Evolutionary conservation across 768 basidiomycete species (phyloP).

Genomic region (Mycena indigotica): DNA sequence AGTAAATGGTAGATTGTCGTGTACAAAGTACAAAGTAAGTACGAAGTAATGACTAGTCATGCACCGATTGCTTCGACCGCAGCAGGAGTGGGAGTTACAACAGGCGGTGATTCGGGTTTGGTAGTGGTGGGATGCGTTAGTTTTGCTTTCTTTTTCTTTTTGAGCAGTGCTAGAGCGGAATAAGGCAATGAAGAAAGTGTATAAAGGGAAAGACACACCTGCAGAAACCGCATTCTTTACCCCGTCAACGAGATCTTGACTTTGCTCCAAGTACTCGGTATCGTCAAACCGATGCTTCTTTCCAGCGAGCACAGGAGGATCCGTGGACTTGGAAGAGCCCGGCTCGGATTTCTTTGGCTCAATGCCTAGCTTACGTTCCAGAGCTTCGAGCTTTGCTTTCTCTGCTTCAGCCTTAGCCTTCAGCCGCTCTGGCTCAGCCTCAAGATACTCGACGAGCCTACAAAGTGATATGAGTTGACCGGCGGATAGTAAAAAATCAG

Average conservation of each 20-base stretch:
- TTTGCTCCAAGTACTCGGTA: constrained; percentile 89
- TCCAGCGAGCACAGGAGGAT: constrained; percentile 56
- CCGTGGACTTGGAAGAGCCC: constrained; percentile 35
- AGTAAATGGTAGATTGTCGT: too few species aligned
- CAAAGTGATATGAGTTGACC: not conserved
- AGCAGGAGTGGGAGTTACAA: not conserved
- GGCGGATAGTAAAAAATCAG: not conserved
- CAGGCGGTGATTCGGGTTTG: constrained; percentile 10
- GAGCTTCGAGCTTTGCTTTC: constrained; percentile 77
- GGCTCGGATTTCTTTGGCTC: constrained; percentile 36
- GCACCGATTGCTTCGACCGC: constrained; percentile 7
- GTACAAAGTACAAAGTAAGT: too few species aligned
- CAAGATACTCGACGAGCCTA: constrained; percentile 85
- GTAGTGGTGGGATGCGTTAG: constrained; percentile 33
- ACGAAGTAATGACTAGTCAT: too few species aligned
- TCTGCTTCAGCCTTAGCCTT: constrained; percentile 78
- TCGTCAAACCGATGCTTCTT: constrained; percentile 93
- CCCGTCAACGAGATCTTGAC: constrained; percentile 83
- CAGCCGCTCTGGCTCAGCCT: constrained; percentile 78
- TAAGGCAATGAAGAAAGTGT: constrained; percentile 18
- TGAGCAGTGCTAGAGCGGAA: constrained; percentile 57
- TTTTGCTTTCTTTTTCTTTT: constrained; percentile 77
- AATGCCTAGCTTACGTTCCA: constrained; percentile 87
- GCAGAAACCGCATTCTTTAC: constrained; percentile 89
- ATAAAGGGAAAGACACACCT: constrained; percentile 49